Conservation (phyloP, 768 basidiomycete species). For the Suillus cothurnatus region DNA sequence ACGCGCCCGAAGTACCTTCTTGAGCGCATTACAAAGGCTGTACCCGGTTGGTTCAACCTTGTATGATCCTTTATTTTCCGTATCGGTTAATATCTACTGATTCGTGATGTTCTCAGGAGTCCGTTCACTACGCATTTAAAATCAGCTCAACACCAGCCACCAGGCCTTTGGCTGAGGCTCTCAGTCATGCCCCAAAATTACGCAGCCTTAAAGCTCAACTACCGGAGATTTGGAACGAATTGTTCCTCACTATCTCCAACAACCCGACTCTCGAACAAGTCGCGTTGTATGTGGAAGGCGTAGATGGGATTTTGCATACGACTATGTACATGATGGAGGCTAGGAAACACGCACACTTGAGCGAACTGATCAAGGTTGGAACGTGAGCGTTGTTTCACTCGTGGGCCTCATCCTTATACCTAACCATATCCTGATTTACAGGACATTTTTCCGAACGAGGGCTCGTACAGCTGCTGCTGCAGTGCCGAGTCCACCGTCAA, state of each 20-base stretch:
- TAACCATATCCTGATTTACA: constrained; percentile 13
- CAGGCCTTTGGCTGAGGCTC: constrained; percentile 36
- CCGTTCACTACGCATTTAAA: constrained; percentile 55
- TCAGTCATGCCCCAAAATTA: constrained; percentile 44
- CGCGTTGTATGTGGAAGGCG: constrained; percentile 33
- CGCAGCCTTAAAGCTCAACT: constrained; percentile 54
- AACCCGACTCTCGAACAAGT: constrained; percentile 55
- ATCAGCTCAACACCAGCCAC: constrained; percentile 43
- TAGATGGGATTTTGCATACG: constrained; percentile 43
- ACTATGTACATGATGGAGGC: constrained; percentile 63
- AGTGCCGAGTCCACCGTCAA: constrained; percentile 15
- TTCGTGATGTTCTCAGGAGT: constrained; percentile 42
- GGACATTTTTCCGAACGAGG: constrained; percentile 38
- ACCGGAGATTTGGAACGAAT: constrained; percentile 60
- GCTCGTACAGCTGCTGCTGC: constrained; percentile 36
- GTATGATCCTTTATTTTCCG: constrained; percentile 39
- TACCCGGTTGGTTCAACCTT: constrained; percentile 45
- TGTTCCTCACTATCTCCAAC: constrained; percentile 48
- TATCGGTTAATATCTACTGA: constrained; percentile 8
- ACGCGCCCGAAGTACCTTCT: constrained; percentile 48
- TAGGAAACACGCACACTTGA: constrained; percentile 50
- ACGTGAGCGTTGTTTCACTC: constrained; percentile 39
- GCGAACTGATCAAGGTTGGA: constrained; percentile 56
- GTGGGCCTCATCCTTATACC: constrained; percentile 11
- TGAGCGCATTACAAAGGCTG: constrained; percentile 45